These are phyloP conservation scores for Phoma sp. DNA, from an alignment of 2,329 filamentous ascomycete species.

Conservation along the genomic window DNA sequence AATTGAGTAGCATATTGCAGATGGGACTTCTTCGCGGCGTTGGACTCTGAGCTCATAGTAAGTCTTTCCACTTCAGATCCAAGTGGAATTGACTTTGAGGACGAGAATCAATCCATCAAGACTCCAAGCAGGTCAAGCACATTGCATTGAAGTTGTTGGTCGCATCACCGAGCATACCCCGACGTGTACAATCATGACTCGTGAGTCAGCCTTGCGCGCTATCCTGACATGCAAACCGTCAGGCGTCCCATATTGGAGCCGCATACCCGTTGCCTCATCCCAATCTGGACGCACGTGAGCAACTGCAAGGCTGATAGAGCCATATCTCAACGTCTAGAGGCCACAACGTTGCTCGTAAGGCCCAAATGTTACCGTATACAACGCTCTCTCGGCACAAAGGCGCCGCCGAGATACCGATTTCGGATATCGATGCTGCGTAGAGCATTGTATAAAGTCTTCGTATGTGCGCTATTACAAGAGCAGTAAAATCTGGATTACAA, in stretches of 20 bases:
- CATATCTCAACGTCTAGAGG: not conserved
- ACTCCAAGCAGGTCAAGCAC: too few relatives aligned
- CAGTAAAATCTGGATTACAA: not conserved
- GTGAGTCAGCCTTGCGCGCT: conserved; percentile 3
- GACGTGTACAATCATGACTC: not conserved
- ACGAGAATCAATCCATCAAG: too few relatives aligned
- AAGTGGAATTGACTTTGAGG: too few relatives aligned
- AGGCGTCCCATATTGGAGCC: conserved; percentile 4
- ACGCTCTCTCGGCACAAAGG: not conserved
- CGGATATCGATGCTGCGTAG: not conserved
- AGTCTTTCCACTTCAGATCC: too few relatives aligned
- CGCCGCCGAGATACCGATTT: not conserved
- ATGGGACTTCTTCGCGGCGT: too few relatives aligned
- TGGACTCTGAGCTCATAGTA: too few relatives aligned
- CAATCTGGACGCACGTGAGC: conserved; percentile 3
- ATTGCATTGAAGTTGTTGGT: too few relatives aligned
- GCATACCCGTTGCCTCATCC: conserved; percentile 10
- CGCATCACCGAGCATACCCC: too few relatives aligned
- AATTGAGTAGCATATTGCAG: too few relatives aligned
- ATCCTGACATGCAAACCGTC: not conserved
- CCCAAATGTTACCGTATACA: not conserved
- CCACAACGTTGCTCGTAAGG: not conserved
- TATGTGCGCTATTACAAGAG: not conserved
- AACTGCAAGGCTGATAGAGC: not conserved
- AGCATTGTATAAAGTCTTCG: conserved; percentile 1